Evolutionary conservation across 441 rosid genomes (phyloP).

Genomic region (Populus trichocarpa): DNA sequence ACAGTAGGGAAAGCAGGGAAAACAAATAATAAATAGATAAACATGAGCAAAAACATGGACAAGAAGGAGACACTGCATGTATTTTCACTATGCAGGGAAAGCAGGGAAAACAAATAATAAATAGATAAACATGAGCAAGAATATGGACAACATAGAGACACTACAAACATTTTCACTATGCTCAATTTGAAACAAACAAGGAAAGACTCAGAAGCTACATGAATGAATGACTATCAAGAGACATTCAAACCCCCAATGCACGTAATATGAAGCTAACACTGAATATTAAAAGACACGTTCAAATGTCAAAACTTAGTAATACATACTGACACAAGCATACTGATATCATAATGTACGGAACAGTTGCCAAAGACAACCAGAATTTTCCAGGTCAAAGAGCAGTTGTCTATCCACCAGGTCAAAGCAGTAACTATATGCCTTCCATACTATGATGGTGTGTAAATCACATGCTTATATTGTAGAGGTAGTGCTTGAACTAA

Average conservation of each 20-base stretch:
- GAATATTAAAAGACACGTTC: not conserved
- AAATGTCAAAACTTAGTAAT: not conserved
- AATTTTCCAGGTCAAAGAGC: not conserved
- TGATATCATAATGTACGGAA: not conserved
- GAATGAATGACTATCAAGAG: not conserved
- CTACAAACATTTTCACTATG: not conserved
- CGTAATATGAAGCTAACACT: not conserved
- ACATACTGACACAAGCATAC: not conserved
- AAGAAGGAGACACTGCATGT: not conserved
- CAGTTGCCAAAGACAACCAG: not conserved
- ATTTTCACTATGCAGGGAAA: not conserved
- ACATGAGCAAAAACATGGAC: not conserved
- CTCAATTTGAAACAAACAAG: not conserved
- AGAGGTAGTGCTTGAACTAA: not conserved
- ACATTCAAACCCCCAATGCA: not conserved
- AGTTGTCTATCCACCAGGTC: not conserved
- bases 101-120: not conserved
- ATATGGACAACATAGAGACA: not conserved
- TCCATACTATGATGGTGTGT: not conserved
- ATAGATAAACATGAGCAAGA: not conserved
- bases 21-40: not conserved
- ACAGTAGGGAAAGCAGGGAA: not conserved
- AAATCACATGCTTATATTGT: not conserved
- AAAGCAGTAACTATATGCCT: not conserved
- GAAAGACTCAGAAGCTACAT: not conserved